A percentile compares a stretch with the other conserved stretches of the same genome.
Evolutionary conservation across 805 yeast species (phyloP).

Genomic region (Kodamaea restingae): DNA sequence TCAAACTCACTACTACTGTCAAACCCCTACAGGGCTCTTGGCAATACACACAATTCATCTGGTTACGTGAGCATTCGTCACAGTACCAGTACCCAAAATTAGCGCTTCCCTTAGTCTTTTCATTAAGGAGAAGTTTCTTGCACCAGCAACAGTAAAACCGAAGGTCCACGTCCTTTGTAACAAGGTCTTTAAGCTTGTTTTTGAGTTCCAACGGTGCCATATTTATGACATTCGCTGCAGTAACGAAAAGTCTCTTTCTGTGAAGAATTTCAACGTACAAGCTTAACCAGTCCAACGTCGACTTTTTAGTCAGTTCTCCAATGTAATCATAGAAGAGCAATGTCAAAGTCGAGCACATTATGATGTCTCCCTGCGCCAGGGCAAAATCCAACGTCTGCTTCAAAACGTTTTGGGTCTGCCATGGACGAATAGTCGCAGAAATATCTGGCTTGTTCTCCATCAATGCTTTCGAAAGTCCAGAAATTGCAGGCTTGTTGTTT

Average conservation of each 20-base stretch:
- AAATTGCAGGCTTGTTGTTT: background rate
- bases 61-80: slow-evolving; percentile 57
- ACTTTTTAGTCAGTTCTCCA: slow-evolving; percentile 19
- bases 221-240: slow-evolving; percentile 55
- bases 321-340: slow-evolving; percentile 44
- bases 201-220: slow-evolving; percentile 30
- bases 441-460: slow-evolving; percentile 10
- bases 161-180: slow-evolving; percentile 33
- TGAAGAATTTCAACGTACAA: slow-evolving; percentile 53
- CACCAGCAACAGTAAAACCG: slow-evolving; percentile 60
- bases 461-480: slow-evolving; percentile 11
- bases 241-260: slow-evolving; percentile 47
- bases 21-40: slow-evolving; percentile 72
- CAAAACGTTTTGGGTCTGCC: slow-evolving; percentile 53
- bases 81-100: slow-evolving; percentile 82
- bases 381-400: slow-evolving; percentile 52
- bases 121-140: slow-evolving; percentile 56
- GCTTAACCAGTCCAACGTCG: slow-evolving; percentile 53
- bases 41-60: slow-evolving; percentile 74
- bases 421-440: slow-evolving; percentile 40
- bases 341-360: slow-evolving; percentile 55
- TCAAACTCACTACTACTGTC: slow-evolving; percentile 50
- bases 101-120: slow-evolving; percentile 38
- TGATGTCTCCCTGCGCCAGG: slow-evolving; percentile 57
- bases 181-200: slow-evolving; percentile 26